Percentiles rank a stretch among this genome's conserved stretches.
phyloP scores from a whole-genome alignment of 108 stramenopile genomes.

The Nannochloropsis gaditana region DNA sequence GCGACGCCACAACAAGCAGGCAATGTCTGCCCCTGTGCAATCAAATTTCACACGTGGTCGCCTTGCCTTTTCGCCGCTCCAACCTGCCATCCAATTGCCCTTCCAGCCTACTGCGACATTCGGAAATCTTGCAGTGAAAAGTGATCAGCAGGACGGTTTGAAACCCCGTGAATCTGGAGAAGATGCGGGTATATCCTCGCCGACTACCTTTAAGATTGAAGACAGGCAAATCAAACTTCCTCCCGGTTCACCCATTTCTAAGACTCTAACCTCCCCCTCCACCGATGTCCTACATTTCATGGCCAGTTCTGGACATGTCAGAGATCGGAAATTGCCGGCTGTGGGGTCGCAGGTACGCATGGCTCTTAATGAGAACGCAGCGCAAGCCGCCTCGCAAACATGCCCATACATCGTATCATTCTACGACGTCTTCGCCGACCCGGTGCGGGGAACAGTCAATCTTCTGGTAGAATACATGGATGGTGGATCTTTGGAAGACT shows the following conservation, averaged over 20 bases:
- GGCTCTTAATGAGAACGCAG: neutral
- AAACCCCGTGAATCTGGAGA: too few species aligned
- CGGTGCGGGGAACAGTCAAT: conserved; percentile 39
- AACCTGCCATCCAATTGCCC: neutral
- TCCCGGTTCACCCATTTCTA: too few species aligned
- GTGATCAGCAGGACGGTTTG: too few species aligned
- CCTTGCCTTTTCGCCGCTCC: neutral
- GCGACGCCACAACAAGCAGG: neutral
- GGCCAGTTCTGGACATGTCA: too few species aligned
- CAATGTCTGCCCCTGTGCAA: neutral
- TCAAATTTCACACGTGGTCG: neutral
- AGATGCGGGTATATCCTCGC: too few species aligned
- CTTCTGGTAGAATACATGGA: conserved; percentile 59
- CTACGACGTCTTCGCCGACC: conserved; percentile 51
- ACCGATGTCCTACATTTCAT: too few species aligned
- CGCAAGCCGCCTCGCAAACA: neutral
- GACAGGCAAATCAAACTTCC: too few species aligned
- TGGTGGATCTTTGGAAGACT: conserved; percentile 54
- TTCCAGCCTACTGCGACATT: too few species aligned
- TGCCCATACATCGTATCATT: conserved; percentile 35
- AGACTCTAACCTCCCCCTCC: too few species aligned
- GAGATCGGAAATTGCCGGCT: neutral
- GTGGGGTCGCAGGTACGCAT: neutral
- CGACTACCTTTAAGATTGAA: too few species aligned
- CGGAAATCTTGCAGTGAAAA: too few species aligned